Conservation (phyloP, 164 flowering plant species). For the Tetracentron sinense region DNA sequence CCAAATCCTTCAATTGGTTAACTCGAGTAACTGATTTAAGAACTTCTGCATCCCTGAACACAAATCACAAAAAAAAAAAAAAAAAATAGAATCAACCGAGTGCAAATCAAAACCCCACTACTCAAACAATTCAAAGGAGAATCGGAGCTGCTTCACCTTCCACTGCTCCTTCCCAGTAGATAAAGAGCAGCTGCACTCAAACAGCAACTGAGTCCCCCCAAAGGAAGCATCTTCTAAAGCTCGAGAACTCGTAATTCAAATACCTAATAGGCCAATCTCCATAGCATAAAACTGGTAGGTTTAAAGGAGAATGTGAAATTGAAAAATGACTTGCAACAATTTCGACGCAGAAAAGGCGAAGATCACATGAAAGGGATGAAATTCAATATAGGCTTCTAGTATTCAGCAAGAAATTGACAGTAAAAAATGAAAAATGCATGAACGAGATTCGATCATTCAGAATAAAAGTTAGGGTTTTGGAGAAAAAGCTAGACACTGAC, state of each 20-base stretch:
- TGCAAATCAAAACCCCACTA: not conserved
- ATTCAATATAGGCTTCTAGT: not conserved
- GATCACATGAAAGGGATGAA: not conserved
- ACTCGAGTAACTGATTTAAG: constrained; percentile 74
- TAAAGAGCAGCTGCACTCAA: constrained; percentile 92
- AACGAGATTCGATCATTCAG: too few relatives aligned
- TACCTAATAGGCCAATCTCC: constrained; percentile 1
- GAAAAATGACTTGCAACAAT: constrained; percentile 1
- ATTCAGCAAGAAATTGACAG: not conserved
- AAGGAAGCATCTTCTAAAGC: constrained; percentile 58
- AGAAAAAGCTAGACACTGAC: not conserved
- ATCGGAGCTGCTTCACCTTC: constrained; percentile 42
- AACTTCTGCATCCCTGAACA: constrained; percentile 71
- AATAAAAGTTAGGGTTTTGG: not conserved
- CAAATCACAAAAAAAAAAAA: constrained; percentile 1
- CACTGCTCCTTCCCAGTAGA: constrained; percentile 86
- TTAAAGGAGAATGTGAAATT: not conserved
- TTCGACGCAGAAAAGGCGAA: not conserved
- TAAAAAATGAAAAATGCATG: not conserved
- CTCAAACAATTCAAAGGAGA: not conserved
- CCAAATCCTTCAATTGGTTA: constrained; percentile 82
- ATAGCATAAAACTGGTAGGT: not conserved
- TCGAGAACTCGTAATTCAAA: not conserved
- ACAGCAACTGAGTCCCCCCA: constrained; percentile 92
- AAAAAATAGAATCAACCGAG: not conserved